Evolutionary conservation across 495 filamentous ascomycete genomes (phyloP), one percentile per base, ranked within the genome.

Genomic region (Lineolata rhizophorae): DNA sequence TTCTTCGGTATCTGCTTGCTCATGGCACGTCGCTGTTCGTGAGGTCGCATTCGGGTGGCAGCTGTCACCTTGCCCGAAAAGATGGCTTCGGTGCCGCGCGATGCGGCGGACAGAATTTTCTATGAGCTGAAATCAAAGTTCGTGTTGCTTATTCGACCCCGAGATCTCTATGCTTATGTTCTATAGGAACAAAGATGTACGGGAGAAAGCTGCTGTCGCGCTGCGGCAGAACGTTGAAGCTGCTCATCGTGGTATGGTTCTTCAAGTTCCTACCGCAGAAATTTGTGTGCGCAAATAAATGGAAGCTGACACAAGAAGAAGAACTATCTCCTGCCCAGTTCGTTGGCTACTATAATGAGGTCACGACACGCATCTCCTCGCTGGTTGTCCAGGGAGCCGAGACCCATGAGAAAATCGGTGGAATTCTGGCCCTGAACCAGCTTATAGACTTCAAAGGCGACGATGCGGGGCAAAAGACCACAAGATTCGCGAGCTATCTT

Each of bases 381-480:
- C 65, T 93, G 32, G 68, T 81, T 29, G 59, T 69, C 10, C 78
- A 80, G 42, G 76, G 82, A 37, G 70, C 64, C 53, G 85, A 93
- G 45, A 72, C 77, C 12, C 71, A 70, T 44, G 87, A 95, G 39
- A 70, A 79, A 32, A 72, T 93, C 40, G 90, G 81, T 28, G 87
- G 87, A 8, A 76, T 99, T 20, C 65, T 84, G 21, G 84, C 87
- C 35, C 73, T 99, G 34, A 84, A 91, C 46, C 70, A 72, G 22
- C 66, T 99, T 17, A 90, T 94, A 50, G 79, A 90, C 48, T 92
- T 99, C 44, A 82, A 90, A 41, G 84, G 83, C 37, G 84, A 94
- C 24, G 90, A 95, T 54, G 72, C 74, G 4, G 84, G 81, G 12
- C 71, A 85, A 42, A 95, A 95, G 50, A 94, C 85, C 20, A 84